Base-by-base conservation (phyloP, 371 early-diverging fungal genomes). In the Massospora cicadina region DNA sequence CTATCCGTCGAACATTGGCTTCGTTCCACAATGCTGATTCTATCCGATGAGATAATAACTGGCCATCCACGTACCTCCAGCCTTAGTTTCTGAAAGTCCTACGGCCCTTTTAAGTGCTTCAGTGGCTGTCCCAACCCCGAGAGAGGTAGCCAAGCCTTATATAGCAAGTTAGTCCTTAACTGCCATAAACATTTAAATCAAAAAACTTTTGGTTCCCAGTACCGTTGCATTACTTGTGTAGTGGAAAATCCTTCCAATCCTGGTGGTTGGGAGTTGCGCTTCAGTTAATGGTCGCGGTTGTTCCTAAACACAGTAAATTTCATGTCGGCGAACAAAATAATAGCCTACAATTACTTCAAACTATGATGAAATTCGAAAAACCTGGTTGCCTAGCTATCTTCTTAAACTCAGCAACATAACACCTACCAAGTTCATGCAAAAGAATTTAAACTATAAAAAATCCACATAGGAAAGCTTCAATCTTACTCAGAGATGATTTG, bases 1-100 rank as follows among this genome's bases (percentile, higher is more conserved):
- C 95, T 7, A 97, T 73, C 3, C 90, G 77, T 67, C 95, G 90
- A 29, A 95, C 82, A 67, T 93, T 95, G 0, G 77, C 81, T n/a
- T 81, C 81, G 55, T 76, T 90, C 31, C 59, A 91, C 66, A 68
- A 89, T 31, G 72, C 73, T 0, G 86, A 81, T 5, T 72, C 68
- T 67, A 67, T n/a, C n/a, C n/a, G n/a, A 26, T 27, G 54, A 63
- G 32, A 32, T 33, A 32, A 28, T 30, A 12, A 58, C 1, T 28
- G 59, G 21, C 43, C 7, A 30, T 57, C n/a, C 59, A 58, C 25
- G 54, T 23, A n/a, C 76, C 69, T 73, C 76, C 10, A 58, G 32
- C 68, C 65, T 63, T 55, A 1, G 73, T 65, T 43, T 69, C 68
- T 0, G 82, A 80, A 0, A 76, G 61, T 1, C 85, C 84, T 0